Percentiles rank a stretch among this genome's conserved stretches.
Evolutionary conservation across 176 grass and related monocot species (phyloP).

Genomic region (Stipa capillata): DNA sequence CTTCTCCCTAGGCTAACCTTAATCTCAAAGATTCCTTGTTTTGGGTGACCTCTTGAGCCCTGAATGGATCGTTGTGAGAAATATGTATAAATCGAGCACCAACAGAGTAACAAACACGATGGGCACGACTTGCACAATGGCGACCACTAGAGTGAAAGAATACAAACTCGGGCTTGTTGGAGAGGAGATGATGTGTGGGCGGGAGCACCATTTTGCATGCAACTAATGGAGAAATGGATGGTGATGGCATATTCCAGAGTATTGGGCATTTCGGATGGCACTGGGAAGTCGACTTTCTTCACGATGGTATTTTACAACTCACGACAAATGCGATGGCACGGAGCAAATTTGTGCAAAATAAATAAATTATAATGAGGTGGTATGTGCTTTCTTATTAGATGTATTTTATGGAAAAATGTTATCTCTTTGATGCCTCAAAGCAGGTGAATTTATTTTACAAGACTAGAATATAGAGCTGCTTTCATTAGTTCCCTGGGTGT

Average conservation of each 20-base stretch:
- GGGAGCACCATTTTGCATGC: background rate
- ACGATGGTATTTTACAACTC: background rate
- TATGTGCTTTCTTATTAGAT: background rate
- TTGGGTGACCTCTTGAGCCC: too few species aligned
- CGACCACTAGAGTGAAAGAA: background rate
- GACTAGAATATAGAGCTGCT: background rate
- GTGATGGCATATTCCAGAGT: background rate
- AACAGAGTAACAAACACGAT: background rate
- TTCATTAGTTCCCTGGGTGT: background rate
- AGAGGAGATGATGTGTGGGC: too few species aligned
- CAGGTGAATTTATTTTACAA: background rate
- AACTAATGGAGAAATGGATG: background rate
- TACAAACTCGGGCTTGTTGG: background rate
- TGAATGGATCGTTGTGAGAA: too few species aligned
- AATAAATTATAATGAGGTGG: background rate
- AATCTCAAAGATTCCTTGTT: too few species aligned
- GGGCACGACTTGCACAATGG: background rate
- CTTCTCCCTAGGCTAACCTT: too few species aligned
- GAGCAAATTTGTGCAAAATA: too few species aligned
- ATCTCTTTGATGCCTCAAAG: background rate
- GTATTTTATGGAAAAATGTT: background rate
- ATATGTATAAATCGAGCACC: background rate
- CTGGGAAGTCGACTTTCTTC: background rate
- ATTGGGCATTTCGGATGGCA: background rate
- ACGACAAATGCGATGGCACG: too few species aligned